Percentiles rank a stretch among this genome's conserved stretches.
These are phyloP conservation scores for Kodamaea fukazawae DNA, from an alignment of 805 yeast genomes.

Conservation along the genomic window DNA sequence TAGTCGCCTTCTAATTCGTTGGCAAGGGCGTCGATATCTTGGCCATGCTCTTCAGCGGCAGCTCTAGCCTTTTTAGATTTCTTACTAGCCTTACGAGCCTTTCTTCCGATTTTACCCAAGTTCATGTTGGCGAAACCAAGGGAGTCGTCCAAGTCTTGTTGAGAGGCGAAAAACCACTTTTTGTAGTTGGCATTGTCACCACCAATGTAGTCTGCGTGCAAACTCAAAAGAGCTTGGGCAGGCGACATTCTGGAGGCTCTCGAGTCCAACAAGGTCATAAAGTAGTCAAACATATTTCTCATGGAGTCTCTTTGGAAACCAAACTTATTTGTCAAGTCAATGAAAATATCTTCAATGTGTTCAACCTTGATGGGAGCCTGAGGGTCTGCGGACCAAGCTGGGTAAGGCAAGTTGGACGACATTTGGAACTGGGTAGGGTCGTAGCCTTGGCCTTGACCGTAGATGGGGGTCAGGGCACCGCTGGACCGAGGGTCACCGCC, in stretches of 20 bases:
- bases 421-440: constrained; percentile 63
- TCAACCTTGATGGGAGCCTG: constrained; percentile 80
- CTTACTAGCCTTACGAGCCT: constrained; percentile 78
- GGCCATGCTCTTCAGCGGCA: constrained; percentile 65
- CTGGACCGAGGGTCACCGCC: constrained; percentile 80
- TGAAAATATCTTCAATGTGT: constrained; percentile 83
- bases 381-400: constrained; percentile 98
- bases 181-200: constrained; percentile 83
- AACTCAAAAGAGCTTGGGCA: constrained; percentile 75
- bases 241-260: constrained; percentile 88
- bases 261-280: constrained; percentile 80
- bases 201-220: constrained; percentile 87
- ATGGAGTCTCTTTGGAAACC: constrained; percentile 92
- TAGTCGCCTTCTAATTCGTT: constrained; percentile 77
- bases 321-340: constrained; percentile 76
- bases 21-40: constrained; percentile 59
- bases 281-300: constrained; percentile 88
- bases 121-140: constrained; percentile 81
- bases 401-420: constrained; percentile 90
- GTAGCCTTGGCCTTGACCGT: constrained; percentile 56
- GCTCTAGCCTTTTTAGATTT: constrained; percentile 74
- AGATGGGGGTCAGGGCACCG: constrained; percentile 93
- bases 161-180: constrained; percentile 88
- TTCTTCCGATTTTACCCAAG: constrained; percentile 70
- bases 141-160: constrained; percentile 80